Evolutionary conservation across 2,329 filamentous ascomycete genomes (phyloP).

Genomic region (Cladosporium sp.): DNA sequence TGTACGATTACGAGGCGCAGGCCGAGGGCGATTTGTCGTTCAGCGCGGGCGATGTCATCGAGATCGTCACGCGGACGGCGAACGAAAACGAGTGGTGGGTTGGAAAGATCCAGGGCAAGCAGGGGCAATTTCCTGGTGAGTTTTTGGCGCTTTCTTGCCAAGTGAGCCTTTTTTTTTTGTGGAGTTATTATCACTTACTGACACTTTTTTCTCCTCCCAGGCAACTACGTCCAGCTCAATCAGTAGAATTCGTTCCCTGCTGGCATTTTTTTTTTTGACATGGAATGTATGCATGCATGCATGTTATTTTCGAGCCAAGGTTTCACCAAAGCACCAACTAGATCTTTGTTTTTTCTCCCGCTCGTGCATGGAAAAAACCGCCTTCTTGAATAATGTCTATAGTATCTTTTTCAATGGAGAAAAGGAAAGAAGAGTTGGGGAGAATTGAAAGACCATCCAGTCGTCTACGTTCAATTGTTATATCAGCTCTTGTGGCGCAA

Average conservation of each 20-base stretch:
- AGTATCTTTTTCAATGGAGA: conserved; percentile 3
- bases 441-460: no score
- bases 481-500: neutral
- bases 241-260: neutral
- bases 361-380: neutral
- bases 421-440: neutral
- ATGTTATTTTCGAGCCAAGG: neutral
- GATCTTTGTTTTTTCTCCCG: neutral
- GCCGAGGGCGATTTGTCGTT: conserved; percentile 94
- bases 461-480: no score
- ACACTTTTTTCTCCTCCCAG: conserved; percentile 27
- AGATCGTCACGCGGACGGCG: conserved; percentile 70
- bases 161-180: no score
- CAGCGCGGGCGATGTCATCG: conserved; percentile 81
- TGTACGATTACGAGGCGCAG: conserved; percentile 96
- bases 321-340: neutral
- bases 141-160: conserved; percentile 19
- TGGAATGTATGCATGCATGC: neutral
- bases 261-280: neutral
- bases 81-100: conserved; percentile 99
- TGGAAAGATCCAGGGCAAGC: conserved; percentile 73
- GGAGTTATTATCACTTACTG: neutral
- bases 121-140: conserved; percentile 94
- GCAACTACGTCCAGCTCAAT: conserved; percentile 52
- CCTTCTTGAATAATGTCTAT: conserved; percentile 18